phyloP scores from a whole-genome alignment of 805 yeast genomes.

The Pichia nanzhaoensis region DNA sequence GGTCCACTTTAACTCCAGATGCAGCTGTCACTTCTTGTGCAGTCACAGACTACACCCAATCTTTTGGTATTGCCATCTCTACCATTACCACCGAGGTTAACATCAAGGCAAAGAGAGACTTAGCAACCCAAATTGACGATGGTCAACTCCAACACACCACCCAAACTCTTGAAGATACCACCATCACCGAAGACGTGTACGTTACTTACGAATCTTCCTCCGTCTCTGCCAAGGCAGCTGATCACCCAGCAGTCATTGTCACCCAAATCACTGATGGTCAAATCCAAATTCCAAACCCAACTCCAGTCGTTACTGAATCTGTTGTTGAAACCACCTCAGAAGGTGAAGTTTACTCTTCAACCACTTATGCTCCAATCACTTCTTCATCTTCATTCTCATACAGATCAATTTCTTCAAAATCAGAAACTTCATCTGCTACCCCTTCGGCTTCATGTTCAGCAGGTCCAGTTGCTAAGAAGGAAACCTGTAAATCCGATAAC shows the following conservation, averaged over 20 bases:
- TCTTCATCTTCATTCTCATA: constrained; percentile 31
- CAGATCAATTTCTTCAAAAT: constrained; percentile 12
- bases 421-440: constrained; percentile 17
- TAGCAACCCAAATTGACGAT: constrained; percentile 39
- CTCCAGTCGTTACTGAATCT: constrained; percentile 27
- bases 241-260: constrained; percentile 10
- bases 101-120: constrained; percentile 28
- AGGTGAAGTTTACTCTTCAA: constrained; percentile 30
- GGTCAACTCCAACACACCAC: constrained; percentile 39
- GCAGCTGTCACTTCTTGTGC: constrained; percentile 41
- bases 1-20: constrained; percentile 65
- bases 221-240: constrained; percentile 29
- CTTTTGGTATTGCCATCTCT: constrained; percentile 67
- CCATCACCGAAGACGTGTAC: constrained; percentile 26
- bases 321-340: constrained; percentile 15
- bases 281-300: constrained; percentile 34
- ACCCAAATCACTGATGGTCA: constrained; percentile 36
- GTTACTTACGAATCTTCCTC: constrained; percentile 29
- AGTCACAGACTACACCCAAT: constrained; percentile 45
- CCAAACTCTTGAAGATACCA: constrained; percentile 12
- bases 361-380: constrained; percentile 34
- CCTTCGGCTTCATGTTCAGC: constrained; percentile 20
- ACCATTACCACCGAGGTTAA: constrained; percentile 38
- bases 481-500: constrained; percentile 31
- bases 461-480: constrained; percentile 20